A percentile compares a stretch with the other conserved stretches of the same genome.
phyloP scores from a whole-genome alignment of 179 eudicot species.

The Nepenthes alata region DNA sequence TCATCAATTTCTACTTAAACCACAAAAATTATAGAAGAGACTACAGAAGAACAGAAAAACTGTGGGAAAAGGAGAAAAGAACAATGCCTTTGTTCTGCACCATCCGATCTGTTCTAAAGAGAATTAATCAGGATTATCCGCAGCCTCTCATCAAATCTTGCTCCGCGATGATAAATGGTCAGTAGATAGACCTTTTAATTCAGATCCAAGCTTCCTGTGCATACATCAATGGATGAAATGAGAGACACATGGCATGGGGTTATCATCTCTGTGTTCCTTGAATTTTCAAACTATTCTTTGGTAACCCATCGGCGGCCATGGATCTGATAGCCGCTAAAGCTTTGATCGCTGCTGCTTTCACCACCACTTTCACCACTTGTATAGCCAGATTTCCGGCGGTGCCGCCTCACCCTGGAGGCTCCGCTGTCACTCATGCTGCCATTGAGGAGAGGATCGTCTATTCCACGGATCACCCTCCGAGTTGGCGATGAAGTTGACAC shows the following conservation, averaged over 20 bases:
- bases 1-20: background rate
- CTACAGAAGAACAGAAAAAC: no score
- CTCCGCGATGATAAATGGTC: no score
- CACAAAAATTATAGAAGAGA: no score
- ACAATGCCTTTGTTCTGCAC: no score
- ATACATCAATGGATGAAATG: no score
- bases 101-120: no score
- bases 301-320: slow-evolving; percentile 86
- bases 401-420: slow-evolving; percentile 43
- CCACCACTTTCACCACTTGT: slow-evolving; percentile 91
- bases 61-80: no score
- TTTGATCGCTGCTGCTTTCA: slow-evolving; percentile 83
- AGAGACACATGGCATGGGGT: no score
- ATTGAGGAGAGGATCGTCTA: slow-evolving; percentile 80
- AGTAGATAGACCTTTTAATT: no score
- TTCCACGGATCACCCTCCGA: slow-evolving; percentile 55
- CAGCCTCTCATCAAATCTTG: no score
- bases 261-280: background rate
- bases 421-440: slow-evolving; percentile 85
- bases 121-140: no score
- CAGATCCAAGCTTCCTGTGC: no score
- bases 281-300: slow-evolving; percentile 38
- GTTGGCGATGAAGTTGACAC: slow-evolving; percentile 43
- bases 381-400: slow-evolving; percentile 61
- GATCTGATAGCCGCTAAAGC: slow-evolving; percentile 48